Conservation (phyloP, 1,284 basidiomycete genomes). For the Ceratobasidium sp. region DNA sequence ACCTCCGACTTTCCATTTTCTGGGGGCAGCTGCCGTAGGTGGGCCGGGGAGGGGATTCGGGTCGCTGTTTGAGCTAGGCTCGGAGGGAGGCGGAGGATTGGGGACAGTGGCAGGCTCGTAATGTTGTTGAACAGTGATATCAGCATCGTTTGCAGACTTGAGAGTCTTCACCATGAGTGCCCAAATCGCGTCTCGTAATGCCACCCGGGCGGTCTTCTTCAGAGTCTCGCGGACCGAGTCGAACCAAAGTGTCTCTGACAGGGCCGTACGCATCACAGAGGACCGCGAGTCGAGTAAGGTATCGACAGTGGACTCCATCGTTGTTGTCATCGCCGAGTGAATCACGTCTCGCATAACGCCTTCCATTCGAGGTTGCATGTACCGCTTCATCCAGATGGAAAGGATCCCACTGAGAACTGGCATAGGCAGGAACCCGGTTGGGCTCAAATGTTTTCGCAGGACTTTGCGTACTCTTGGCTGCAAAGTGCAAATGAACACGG, state of each 20-base stretch:
- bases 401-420: conserved; percentile 15
- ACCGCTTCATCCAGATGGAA: conserved; percentile 37
- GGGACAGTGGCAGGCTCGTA: conserved; percentile 4
- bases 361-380: conserved; percentile 44
- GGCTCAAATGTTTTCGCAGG: conserved; percentile 38
- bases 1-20: conserved; percentile 42
- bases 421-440: conserved; percentile 40
- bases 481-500: conserved; percentile 34
- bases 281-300: conserved; percentile 29
- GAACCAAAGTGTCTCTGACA: conserved; percentile 40
- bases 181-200: conserved; percentile 35
- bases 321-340: conserved; percentile 36
- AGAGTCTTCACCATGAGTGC: conserved; percentile 33
- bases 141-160: conserved; percentile 35
- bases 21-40: not conserved
- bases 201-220: conserved; percentile 29
- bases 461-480: conserved; percentile 24
- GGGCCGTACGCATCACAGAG: conserved; percentile 26
- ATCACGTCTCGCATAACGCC: conserved; percentile 27
- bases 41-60: not conserved
- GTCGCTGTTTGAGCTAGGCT: not conserved
- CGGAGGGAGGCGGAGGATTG: not conserved
- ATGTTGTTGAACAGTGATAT: conserved; percentile 32
- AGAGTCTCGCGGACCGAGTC: conserved; percentile 35
- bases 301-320: conserved; percentile 30